Evolutionary conservation across 2,329 filamentous ascomycete genomes (phyloP), one percentile per base, ranked within the genome.

Genomic region (Fusarium torulosum): DNA sequence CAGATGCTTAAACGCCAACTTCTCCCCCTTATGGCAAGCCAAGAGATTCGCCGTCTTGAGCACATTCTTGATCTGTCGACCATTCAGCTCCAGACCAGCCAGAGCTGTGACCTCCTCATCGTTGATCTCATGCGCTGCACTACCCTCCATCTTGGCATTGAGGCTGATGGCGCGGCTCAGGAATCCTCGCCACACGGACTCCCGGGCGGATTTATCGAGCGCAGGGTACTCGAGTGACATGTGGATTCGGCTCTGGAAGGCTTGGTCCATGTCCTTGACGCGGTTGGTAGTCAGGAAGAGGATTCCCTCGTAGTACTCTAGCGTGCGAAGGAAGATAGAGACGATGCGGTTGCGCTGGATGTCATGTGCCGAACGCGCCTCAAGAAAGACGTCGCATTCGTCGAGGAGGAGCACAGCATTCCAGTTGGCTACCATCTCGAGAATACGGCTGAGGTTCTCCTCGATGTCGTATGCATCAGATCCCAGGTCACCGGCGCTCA

Each of bases 401-500:
- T 77, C 75, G 10, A 77, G 70, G 14, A 77, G 67, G 8, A 83
- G 62, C 0, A 83, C 77, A 17, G 77, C 79, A 44, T 80, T 76
- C 81, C 80, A 83, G 63, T 73, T 72, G 6, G 91, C 88, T 2
- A 91, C 90, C 63, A 94, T 89, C 73, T 92, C 89, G 63, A 94
- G 69, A 52, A 78, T 76, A 0, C 59, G 63, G 1, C 54, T 25
- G 1, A 93, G 83, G 69, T 89, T 88, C 13, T 80, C 80, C 75
- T 93, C 91, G 0, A 94, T 84, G 17, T 85, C 84, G 59, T 85
- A 83, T 0, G 89, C 85, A 53, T 90, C 85, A 2, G 88, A 88
- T 27, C 91, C 91, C 0, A 94, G 83, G 74, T 94, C 91, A 29
- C 91, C 91, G 0, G 90, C 90, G 62, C 80, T 81, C 47, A 87